A percentile compares a stretch with the other conserved stretches of the same genome.
These are phyloP conservation scores for Lodderomyces pseudojiufengensis DNA, from an alignment of 1,139 yeast genomes.

Conservation along the genomic window DNA sequence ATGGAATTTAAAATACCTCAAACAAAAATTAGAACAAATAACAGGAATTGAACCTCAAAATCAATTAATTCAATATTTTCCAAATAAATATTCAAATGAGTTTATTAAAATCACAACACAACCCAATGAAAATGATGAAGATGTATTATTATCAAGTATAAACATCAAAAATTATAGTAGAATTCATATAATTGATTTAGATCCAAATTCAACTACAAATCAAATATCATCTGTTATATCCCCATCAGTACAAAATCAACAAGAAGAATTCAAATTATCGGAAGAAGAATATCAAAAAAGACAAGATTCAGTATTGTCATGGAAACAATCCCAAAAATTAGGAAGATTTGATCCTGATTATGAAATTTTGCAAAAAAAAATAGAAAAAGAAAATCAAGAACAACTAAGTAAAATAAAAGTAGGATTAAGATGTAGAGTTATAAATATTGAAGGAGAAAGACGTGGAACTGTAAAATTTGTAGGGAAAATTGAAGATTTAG, in stretches of 20 bases:
- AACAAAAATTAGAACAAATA: constrained; percentile 58
- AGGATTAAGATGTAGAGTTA: constrained; percentile 39
- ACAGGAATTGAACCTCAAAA: constrained; percentile 72
- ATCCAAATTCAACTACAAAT: constrained; percentile 47
- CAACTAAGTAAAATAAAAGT: constrained; percentile 21
- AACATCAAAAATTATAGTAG: constrained; percentile 37
- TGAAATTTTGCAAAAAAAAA: constrained; percentile 20
- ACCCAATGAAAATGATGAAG: constrained; percentile 16
- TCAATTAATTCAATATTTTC: constrained; percentile 54
- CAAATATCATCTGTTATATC: constrained; percentile 18
- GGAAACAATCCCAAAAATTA: constrained; percentile 66
- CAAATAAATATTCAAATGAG: constrained; percentile 38
- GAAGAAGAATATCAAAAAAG: constrained; percentile 67
- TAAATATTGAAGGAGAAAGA: constrained; percentile 50
- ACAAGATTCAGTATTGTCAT: constrained; percentile 61
- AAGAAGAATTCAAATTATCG: constrained; percentile 46
- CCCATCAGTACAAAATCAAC: constrained; percentile 18
- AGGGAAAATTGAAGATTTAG: constrained; percentile 64
- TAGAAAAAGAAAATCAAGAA: constrained; percentile 17
- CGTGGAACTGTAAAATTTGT: constrained; percentile 65
- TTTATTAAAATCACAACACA: constrained; percentile 20
- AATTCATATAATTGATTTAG: constrained; percentile 52
- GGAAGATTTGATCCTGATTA: constrained; percentile 70
- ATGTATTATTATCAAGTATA: constrained; percentile 17
- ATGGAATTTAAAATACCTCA: constrained; percentile 59